Base-by-base conservation (phyloP, 1,139 yeast species). In the Sugiyamaella pinicola region DNA sequence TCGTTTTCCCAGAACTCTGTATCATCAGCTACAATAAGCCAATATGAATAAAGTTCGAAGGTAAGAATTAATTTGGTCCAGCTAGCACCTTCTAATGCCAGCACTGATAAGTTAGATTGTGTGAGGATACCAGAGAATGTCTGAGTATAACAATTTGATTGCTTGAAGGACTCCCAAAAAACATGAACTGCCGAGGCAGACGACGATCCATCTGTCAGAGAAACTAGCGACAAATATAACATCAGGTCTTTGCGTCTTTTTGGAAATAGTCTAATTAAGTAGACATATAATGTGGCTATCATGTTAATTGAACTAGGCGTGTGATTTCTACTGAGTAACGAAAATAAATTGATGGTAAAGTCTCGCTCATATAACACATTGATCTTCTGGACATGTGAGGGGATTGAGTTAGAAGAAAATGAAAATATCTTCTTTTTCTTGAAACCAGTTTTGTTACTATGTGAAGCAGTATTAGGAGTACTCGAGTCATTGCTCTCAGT, bases 11-110 rank as follows among this genome's bases (percentile, higher is more conserved):
- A 56, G 50, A 85, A 71, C 62, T 86, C 95, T 19, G 74, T 69
- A 64, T 89, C 96, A 55, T 84, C 87, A 0, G 91, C 81, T 2
- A 89, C 81, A 33, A 84, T 78, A 21, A 84, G 66, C 69, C 81
- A 74, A 58, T 81, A 81, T 3, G 84, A 79, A 49, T 81, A 73
- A 1, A 84, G 61, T 55, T 83, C 84, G 49, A 82, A 71, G 33
- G 79, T 70, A 2, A 78, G 59, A 40, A 66, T 55, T 19, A 71
- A 56, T 31, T 63, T 59, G 9, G 62, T 53, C 67, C 67, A 64
- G 28, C 48, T 37, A 2, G 42, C 26, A 3, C 49, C 53, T 21
- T 41, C 33, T 13, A 45, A 26, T 4, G 49, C 40, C 24, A 50
- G 34, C 4, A 22, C 26, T 13, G 39, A 7, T 21, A 61, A 44